Percentiles rank a stretch among this genome's conserved stretches.
Conservation (phyloP, 148 eudicot species). For the Cornus controversa region DNA sequence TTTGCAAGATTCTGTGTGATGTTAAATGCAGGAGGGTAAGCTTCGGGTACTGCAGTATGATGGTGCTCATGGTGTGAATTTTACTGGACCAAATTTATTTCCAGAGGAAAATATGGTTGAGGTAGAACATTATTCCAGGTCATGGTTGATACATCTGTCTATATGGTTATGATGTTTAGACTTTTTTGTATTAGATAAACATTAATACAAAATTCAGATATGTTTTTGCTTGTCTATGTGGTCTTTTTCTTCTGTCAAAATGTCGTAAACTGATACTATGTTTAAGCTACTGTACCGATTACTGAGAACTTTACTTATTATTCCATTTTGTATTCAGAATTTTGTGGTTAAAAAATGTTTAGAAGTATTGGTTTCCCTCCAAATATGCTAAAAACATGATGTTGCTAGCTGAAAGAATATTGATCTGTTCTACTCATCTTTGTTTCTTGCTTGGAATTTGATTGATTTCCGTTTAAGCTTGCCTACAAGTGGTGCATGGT, state of each 20-base stretch:
- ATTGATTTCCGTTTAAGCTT: background rate
- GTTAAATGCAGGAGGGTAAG: conserved; percentile 29
- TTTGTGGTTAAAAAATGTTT: background rate
- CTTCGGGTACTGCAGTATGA: conserved; percentile 27
- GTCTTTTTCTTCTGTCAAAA: background rate
- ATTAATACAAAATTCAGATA: too few species aligned
- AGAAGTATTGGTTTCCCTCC: background rate
- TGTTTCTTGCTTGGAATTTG: background rate
- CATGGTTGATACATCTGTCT: background rate
- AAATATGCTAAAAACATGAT: background rate
- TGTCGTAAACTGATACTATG: background rate
- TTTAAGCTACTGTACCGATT: too few species aligned
- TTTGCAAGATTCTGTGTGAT: background rate
- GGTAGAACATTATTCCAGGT: conserved; percentile 19
- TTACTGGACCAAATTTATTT: conserved; percentile 10
- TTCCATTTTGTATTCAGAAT: background rate
- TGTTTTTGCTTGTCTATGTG: background rate
- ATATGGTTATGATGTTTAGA: background rate
- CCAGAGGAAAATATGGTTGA: conserved; percentile 17
- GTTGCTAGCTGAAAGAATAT: background rate
- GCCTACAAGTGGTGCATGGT: background rate
- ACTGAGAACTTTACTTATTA: background rate
- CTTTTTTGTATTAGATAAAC: background rate
- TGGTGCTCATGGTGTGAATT: conserved; percentile 3
- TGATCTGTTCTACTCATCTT: background rate